Percentiles rank a stretch among this genome's conserved stretches.
Conservation (phyloP, 768 basidiomycete genomes). For the Hericium erinaceus region DNA sequence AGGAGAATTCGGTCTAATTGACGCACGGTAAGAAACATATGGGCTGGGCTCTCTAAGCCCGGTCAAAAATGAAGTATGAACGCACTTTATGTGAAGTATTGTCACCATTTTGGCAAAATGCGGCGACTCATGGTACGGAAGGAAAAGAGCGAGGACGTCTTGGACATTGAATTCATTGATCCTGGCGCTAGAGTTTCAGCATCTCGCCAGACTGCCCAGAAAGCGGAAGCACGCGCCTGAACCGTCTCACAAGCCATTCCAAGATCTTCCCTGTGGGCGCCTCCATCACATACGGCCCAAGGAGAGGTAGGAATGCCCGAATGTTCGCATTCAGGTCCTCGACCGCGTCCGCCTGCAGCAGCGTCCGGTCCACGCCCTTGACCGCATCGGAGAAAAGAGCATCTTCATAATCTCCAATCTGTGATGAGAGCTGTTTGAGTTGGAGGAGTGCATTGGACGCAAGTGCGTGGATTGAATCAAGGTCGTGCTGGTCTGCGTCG, state of each 20-base stretch:
- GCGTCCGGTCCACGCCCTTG: slow-evolving; percentile 68
- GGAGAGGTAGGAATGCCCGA: slow-evolving; percentile 49
- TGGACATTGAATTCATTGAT: slow-evolving; percentile 91
- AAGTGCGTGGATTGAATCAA: slow-evolving; percentile 78
- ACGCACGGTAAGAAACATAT: neutral
- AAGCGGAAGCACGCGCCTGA: slow-evolving; percentile 48
- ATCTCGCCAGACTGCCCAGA: neutral
- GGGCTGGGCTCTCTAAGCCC: neutral
- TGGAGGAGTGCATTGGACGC: slow-evolving; percentile 72
- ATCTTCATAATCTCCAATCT: slow-evolving; percentile 53
- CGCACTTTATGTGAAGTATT: slow-evolving; percentile 71
- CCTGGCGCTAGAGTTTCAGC: slow-evolving; percentile 30
- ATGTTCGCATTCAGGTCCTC: slow-evolving; percentile 55
- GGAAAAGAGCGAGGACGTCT: slow-evolving; percentile 66
- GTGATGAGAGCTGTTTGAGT: slow-evolving; percentile 51
- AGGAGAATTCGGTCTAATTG: slow-evolving; percentile 42
- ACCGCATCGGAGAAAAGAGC: slow-evolving; percentile 74
- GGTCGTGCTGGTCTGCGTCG: slow-evolving; percentile 78
- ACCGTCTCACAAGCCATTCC: slow-evolving; percentile 92
- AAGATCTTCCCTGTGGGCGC: slow-evolving; percentile 73
- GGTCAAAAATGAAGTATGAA: neutral
- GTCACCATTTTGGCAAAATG: slow-evolving; percentile 92
- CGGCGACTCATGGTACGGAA: slow-evolving; percentile 91
- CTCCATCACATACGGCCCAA: slow-evolving; percentile 80
- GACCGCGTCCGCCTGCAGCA: slow-evolving; percentile 54